phyloP scores from a whole-genome alignment of 164 flowering plant species.

The Vitis amurensis region DNA sequence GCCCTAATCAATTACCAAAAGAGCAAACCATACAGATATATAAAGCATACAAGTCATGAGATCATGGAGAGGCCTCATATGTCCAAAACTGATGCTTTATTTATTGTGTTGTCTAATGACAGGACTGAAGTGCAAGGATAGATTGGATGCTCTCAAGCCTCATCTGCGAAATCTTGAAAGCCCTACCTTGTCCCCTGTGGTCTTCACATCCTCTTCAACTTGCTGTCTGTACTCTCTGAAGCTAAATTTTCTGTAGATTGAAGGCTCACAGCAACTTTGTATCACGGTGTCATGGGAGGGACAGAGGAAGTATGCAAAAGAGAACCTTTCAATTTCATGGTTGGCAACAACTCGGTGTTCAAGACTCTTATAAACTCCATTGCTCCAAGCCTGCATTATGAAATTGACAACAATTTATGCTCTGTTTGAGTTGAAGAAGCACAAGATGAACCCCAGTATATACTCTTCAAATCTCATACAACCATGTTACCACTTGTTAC shows the following conservation, averaged over 20 bases:
- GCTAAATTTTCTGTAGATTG: slow-evolving; percentile 24
- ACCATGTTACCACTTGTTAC: background rate
- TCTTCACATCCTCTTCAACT: slow-evolving; percentile 18
- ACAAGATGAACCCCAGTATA: background rate
- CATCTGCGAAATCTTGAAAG: slow-evolving; percentile 28
- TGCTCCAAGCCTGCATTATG: slow-evolving; percentile 36
- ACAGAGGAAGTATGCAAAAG: slow-evolving; percentile 36
- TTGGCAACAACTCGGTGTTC: slow-evolving; percentile 32
- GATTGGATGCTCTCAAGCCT: background rate
- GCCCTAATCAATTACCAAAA: too few species aligned
- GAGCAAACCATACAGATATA: too few species aligned
- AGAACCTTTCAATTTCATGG: slow-evolving; percentile 25
- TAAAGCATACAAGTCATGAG: too few species aligned
- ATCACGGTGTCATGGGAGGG: slow-evolving; percentile 27
- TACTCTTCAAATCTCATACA: too few species aligned
- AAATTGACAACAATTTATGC: background rate
- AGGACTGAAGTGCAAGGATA: too few species aligned
- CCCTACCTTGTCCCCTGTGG: slow-evolving; percentile 35
- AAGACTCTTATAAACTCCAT: slow-evolving; percentile 32
- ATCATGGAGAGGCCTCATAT: too few species aligned
- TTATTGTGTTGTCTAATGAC: too few species aligned
- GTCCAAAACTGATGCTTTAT: too few species aligned
- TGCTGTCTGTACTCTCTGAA: slow-evolving; percentile 29
- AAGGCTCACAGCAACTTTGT: slow-evolving; percentile 19
- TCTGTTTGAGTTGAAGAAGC: background rate